phyloP scores from a whole-genome alignment of 805 yeast genomes.

The Debaryomyces prosopidis region DNA sequence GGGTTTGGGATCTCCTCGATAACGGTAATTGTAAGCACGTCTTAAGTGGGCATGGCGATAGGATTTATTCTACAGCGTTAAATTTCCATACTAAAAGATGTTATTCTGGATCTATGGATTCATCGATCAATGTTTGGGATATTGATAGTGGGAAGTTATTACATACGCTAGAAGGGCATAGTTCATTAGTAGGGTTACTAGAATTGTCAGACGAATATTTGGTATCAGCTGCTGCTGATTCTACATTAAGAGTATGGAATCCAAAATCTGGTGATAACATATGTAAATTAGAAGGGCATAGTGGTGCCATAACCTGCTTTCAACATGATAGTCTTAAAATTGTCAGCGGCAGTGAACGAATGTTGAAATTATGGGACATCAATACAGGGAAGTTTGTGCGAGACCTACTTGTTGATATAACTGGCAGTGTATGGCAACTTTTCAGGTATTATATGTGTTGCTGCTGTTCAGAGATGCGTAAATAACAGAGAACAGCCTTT shows the following conservation, averaged over 20 bases:
- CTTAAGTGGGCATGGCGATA: slow-evolving; percentile 80
- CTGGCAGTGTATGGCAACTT: slow-evolving; percentile 94
- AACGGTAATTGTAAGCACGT: slow-evolving; percentile 72
- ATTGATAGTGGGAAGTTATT: slow-evolving; percentile 70
- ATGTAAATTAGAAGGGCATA: slow-evolving; percentile 76
- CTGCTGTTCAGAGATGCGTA: slow-evolving; percentile 74
- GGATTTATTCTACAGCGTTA: slow-evolving; percentile 85
- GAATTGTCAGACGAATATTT: slow-evolving; percentile 73
- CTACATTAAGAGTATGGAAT: slow-evolving; percentile 90
- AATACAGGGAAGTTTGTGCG: slow-evolving; percentile 73
- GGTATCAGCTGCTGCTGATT: slow-evolving; percentile 95
- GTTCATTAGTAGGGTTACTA: slow-evolving; percentile 83
- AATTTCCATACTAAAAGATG: slow-evolving; percentile 78
- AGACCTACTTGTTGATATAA: slow-evolving; percentile 69
- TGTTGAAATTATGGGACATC: slow-evolving; percentile 86
- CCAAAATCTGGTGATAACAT: slow-evolving; percentile 70
- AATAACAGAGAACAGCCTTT: slow-evolving; percentile 60
- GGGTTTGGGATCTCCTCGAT: slow-evolving; percentile 84
- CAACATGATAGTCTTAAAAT: slow-evolving; percentile 82
- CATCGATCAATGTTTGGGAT: slow-evolving; percentile 88
- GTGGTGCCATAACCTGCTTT: slow-evolving; percentile 88
- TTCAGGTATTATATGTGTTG: slow-evolving; percentile 80
- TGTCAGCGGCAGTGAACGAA: slow-evolving; percentile 86
- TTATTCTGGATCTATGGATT: slow-evolving; percentile 89
- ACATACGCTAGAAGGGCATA: slow-evolving; percentile 79